Evolutionary conservation across 164 flowering plant species (phyloP), one percentile per base, ranked within the genome.

Genomic region (Vitis amurensis): DNA sequence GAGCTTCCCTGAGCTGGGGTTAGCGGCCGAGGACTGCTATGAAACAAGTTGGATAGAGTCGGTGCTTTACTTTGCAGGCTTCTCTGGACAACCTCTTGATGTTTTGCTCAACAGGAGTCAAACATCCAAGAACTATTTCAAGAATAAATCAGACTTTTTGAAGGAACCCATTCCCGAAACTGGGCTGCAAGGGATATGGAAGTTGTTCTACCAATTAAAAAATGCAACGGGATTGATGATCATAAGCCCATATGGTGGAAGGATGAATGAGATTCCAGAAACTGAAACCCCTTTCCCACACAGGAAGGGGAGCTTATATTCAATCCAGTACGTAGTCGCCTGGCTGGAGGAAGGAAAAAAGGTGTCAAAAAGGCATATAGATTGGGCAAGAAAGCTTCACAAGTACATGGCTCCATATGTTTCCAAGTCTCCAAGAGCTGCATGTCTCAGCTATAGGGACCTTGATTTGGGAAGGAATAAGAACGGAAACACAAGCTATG

Each of bases 231-330:
- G 0, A 7, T 0, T 31, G 44, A 49, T 10, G 0, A 30, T 27
- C 12, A 4, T 52, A 16, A 31, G 10, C 55, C 14, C 68, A 3
- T 66, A 66, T 30, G 68, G 68, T 11, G 68, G 68, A n/a, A 66
- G 23, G 37, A 66, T 66, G 68, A 23, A 17, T 14, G 59, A 66
- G 15, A 66, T 66, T 29, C 30, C 68, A 30, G 68, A 66, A 8
- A 13, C 59, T 50, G 59, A 49, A 66, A 53, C 52, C 27, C 68
- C 68, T 23, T 66, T 27, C 49, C 68, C 68, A 27, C 68, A 66
- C 47, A 52, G 68, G n/a, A 59, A 16, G 2, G 68, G 68, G 1
- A 17, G 5, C 50, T 9, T 52, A 17, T 66, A 9, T 48, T 52
- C 53, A 51, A 66, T 66, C 6, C 59, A 27, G 17, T 53, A 66